These are phyloP conservation scores for Erodium trifolium DNA, from an alignment of 441 rosid species.

Conservation along the genomic window DNA sequence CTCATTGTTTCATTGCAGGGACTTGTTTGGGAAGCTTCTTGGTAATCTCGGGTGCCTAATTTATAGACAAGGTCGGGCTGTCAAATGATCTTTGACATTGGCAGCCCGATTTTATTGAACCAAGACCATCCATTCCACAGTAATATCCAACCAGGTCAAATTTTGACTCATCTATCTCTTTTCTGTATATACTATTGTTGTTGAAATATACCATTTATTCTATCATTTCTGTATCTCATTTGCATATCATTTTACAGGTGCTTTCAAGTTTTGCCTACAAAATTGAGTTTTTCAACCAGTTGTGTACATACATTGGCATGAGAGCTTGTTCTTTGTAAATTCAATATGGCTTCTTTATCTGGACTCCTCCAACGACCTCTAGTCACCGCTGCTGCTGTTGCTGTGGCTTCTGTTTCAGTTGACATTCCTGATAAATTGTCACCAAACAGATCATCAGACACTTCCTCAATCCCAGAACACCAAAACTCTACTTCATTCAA, in stretches of 20 bases:
- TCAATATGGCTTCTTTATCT: conserved; percentile 61
- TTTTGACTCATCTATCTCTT: not conserved
- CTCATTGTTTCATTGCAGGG: conserved; percentile 7
- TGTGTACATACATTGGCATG: conserved; percentile 22
- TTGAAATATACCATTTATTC: conserved; percentile 1
- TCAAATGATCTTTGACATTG: conserved; percentile 23
- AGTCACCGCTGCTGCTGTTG: conserved; percentile 69
- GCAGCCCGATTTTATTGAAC: conserved; percentile 28
- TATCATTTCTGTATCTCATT: not conserved
- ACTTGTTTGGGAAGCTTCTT: conserved; percentile 11
- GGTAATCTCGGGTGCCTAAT: conserved; percentile 9
- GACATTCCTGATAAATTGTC: conserved; percentile 53
- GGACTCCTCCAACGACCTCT: conserved; percentile 75
- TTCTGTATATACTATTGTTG: not conserved
- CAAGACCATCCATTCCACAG: not conserved
- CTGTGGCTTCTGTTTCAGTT: conserved; percentile 61
- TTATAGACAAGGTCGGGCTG: conserved; percentile 25
- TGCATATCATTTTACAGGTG: conserved; percentile 1
- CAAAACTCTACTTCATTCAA: conserved; percentile 28
- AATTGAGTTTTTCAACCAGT: not conserved
- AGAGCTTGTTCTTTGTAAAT: conserved; percentile 22
- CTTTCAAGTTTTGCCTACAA: not conserved
- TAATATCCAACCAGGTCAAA: conserved; percentile 13
- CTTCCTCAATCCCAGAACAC: conserved; percentile 30
- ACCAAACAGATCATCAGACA: conserved; percentile 30